These are phyloP conservation scores for Linanthus parryae DNA, from an alignment of 148 eudicot species.

Conservation along the genomic window DNA sequence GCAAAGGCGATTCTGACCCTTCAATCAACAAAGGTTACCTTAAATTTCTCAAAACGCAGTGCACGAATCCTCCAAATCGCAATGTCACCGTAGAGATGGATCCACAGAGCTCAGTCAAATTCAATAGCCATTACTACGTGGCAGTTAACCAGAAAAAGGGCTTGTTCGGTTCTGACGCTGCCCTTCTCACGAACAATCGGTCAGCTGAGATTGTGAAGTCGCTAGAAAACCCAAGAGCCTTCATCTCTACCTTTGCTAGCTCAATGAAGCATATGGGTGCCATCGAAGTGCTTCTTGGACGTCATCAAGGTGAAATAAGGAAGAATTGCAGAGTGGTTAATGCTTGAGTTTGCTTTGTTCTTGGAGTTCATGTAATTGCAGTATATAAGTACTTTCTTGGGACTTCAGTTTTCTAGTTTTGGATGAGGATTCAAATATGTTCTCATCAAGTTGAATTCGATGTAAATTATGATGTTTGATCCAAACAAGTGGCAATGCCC, in stretches of 20 bases:
- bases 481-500: no score
- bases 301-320: conserved; percentile 26
- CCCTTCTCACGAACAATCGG: conserved; percentile 26
- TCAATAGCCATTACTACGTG: conserved; percentile 33
- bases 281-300: conserved; percentile 15
- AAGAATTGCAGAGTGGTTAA: conserved; percentile 29
- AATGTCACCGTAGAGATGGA: conserved; percentile 44
- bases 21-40: conserved; percentile 38
- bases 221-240: not conserved
- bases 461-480: no score
- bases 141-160: conserved; percentile 27
- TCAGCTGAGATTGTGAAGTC: conserved; percentile 5
- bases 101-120: conserved; percentile 29
- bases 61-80: conserved; percentile 17
- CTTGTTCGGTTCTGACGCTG: conserved; percentile 48
- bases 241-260: conserved; percentile 11
- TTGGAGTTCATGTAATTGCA: no score
- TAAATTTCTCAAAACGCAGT: conserved; percentile 19
- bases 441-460: no score
- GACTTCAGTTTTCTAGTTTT: no score
- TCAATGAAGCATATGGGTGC: conserved; percentile 26
- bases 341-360: no score
- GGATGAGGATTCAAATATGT: no score
- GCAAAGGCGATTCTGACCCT: conserved; percentile 48
- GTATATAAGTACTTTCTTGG: no score